Conservation (phyloP, 164 flowering plant species). For the Cinnamomum micranthum region DNA sequence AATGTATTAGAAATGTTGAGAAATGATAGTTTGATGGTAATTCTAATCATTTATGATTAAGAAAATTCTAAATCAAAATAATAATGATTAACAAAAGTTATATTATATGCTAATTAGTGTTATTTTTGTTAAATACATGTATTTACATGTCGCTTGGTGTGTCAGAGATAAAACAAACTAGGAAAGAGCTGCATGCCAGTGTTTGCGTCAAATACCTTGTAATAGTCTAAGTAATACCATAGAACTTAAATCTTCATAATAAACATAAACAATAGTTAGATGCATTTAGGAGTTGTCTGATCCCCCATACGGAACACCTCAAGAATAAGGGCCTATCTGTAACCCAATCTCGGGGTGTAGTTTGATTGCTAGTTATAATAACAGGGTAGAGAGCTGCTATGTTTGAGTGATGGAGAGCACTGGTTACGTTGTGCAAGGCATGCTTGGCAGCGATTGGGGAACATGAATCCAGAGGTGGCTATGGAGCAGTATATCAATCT, state of each 20-base stretch:
- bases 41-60: no score
- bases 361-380: slow-evolving; percentile 65
- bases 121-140: no score
- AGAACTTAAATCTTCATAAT: not conserved
- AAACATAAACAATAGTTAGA: slow-evolving; percentile 1
- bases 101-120: no score
- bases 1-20: no score
- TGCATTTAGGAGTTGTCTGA: not conserved
- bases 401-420: slow-evolving; percentile 67
- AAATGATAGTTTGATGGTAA: no score
- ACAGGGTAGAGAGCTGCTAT: slow-evolving; percentile 69
- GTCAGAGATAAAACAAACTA: not conserved
- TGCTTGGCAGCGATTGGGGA: slow-evolving; percentile 64
- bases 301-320: slow-evolving; percentile 1
- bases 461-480: slow-evolving; percentile 60
- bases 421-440: slow-evolving; percentile 85
- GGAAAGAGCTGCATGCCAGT: not conserved
- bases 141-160: no score
- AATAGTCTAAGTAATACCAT: not conserved
- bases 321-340: slow-evolving; percentile 17
- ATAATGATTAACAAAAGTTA: no score
- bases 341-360: slow-evolving; percentile 40
- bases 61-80: no score
- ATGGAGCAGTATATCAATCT: slow-evolving; percentile 60
- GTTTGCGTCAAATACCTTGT: not conserved